Percentiles rank a stretch among this genome's conserved stretches.
Evolutionary conservation across 129 eudicot genomes (phyloP).

Genomic region (Flaveria trinervia): DNA sequence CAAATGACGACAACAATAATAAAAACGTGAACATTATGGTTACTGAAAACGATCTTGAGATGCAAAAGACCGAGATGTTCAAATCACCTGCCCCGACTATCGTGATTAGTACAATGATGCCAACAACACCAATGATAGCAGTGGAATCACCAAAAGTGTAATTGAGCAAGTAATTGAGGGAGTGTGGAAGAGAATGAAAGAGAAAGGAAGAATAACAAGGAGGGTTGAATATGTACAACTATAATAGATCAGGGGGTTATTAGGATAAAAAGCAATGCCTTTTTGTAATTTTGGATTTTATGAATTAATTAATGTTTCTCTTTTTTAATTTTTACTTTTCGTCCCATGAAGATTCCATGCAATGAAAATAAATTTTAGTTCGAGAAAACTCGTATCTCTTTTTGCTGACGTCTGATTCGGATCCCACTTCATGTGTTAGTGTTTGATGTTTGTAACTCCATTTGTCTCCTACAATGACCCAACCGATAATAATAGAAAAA

Average conservation of each 20-base stretch:
- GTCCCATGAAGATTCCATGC: slow-evolving; percentile 34
- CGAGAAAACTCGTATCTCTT: slow-evolving; percentile 15
- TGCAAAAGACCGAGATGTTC: slow-evolving; percentile 41
- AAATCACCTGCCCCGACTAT: slow-evolving; percentile 36
- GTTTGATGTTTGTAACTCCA: slow-evolving; percentile 39
- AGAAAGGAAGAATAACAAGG: not conserved
- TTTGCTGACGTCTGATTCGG: slow-evolving; percentile 35
- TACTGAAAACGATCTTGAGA: slow-evolving; percentile 44
- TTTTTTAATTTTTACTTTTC: slow-evolving; percentile 1
- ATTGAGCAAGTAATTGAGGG: not conserved
- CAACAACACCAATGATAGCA: slow-evolving; percentile 72
- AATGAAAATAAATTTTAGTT: slow-evolving; percentile 27
- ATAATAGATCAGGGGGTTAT: slow-evolving; percentile 35
- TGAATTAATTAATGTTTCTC: slow-evolving; percentile 27
- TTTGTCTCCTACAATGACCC: slow-evolving; percentile 32
- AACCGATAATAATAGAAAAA: not conserved
- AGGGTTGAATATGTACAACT: slow-evolving; percentile 34
- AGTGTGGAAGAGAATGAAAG: not conserved
- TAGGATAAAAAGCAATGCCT: slow-evolving; percentile 34
- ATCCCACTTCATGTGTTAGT: slow-evolving; percentile 39
- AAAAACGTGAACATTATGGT: slow-evolving; percentile 24
- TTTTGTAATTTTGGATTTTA: slow-evolving; percentile 47
- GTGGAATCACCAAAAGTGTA: slow-evolving; percentile 58
- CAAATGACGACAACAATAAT: slow-evolving; percentile 39
- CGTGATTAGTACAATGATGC: slow-evolving; percentile 61